phyloP scores from a whole-genome alignment of 2,329 filamentous ascomycete species.

The Arthroderma sp. region DNA sequence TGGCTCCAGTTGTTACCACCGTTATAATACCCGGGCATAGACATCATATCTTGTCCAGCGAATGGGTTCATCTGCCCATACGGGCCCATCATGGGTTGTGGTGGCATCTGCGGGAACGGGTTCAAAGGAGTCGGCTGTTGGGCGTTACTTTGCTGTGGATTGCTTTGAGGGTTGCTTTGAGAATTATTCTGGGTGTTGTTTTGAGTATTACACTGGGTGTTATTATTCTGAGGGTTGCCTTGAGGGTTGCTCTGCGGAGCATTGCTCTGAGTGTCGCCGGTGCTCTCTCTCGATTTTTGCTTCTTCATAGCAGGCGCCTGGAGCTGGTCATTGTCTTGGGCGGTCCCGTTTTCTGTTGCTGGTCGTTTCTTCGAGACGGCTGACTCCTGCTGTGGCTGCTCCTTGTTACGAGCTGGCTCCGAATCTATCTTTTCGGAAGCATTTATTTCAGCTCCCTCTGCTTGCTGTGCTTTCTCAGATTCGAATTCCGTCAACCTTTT shows the following conservation, averaged over 20 bases:
- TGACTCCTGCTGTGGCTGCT: constrained; percentile 15
- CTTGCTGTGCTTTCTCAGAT: constrained; percentile 39
- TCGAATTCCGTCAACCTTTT: constrained; percentile 68
- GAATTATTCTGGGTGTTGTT: not conserved
- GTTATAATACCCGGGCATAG: not conserved
- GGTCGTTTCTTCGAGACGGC: constrained; percentile 62
- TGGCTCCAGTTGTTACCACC: not conserved
- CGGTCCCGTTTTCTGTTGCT: constrained; percentile 53
- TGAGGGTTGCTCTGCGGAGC: not conserved
- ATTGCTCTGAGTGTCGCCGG: not conserved
- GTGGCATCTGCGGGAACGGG: not conserved
- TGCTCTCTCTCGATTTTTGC: constrained; percentile 33
- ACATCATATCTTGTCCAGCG: not conserved
- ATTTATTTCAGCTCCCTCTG: constrained; percentile 26
- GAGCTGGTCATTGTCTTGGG: constrained; percentile 46
- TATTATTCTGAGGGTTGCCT: not conserved
- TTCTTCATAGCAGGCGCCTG: constrained; percentile 29
- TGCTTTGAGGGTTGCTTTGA: not conserved
- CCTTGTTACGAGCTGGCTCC: not conserved
- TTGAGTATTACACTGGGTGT: not conserved
- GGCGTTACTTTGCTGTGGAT: not conserved
- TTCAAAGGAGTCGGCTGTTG: not conserved
- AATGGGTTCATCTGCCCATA: not conserved
- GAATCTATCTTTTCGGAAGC: not conserved
- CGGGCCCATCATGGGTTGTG: not conserved